These are phyloP conservation scores for Asterophora parasitica DNA, from an alignment of 768 basidiomycete species.

Conservation along the genomic window DNA sequence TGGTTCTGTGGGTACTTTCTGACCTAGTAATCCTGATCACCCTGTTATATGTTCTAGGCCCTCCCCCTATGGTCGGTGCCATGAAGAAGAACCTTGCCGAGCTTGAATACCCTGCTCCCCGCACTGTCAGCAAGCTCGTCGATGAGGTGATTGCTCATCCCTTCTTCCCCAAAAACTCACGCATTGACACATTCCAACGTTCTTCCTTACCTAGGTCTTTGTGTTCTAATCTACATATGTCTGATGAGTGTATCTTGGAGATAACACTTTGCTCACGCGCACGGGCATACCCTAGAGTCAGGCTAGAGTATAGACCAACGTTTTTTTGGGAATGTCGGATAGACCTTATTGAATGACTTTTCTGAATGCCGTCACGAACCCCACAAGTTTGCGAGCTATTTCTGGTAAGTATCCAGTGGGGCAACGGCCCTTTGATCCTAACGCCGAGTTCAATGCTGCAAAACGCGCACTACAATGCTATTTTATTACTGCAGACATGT, in stretches of 20 bases:
- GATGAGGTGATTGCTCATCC: constrained; percentile 56
- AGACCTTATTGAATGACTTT: not conserved
- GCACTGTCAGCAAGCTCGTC: constrained; percentile 87
- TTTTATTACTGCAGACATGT: not conserved
- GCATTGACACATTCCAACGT: no score
- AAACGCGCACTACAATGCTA: not conserved
- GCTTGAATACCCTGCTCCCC: constrained; percentile 82
- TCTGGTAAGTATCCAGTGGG: no score
- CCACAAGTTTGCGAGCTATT: not conserved
- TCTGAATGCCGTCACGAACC: not conserved
- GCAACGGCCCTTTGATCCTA: no score
- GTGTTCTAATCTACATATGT: constrained; percentile 33
- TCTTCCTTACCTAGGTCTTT: constrained; percentile 31
- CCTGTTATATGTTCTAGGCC: constrained; percentile 37
- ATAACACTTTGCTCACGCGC: no score
- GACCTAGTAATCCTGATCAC: not conserved
- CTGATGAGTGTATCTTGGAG: not conserved
- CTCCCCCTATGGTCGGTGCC: constrained; percentile 48
- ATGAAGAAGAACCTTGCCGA: constrained; percentile 82
- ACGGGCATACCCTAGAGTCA: not conserved
- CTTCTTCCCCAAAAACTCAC: not conserved
- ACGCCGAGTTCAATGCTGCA: no score
- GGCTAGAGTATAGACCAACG: not conserved
- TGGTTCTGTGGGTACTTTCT: not conserved
- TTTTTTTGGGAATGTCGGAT: constrained; percentile 3